Evolutionary conservation across 495 filamentous ascomycete species (phyloP).

Genomic region (Umbilicaria muhlenbergii): DNA sequence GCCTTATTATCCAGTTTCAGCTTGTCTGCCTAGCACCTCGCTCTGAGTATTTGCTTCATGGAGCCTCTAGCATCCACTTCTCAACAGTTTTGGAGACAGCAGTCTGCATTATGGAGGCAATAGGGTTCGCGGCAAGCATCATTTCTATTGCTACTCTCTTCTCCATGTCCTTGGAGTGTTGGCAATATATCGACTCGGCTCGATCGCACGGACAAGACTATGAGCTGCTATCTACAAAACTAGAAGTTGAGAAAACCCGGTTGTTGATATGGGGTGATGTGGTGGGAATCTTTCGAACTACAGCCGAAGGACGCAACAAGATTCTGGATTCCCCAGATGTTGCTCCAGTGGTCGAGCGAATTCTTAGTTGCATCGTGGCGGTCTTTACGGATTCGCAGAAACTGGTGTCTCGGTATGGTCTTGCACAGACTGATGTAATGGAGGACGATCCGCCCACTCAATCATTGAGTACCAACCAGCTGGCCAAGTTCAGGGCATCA

Average conservation of each 20-base stretch:
- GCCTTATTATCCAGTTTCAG: too few species aligned
- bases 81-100: too few species aligned
- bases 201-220: slow-evolving; percentile 6
- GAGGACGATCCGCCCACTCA: too few species aligned
- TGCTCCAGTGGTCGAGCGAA: background rate
- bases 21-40: too few species aligned
- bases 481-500: too few species aligned
- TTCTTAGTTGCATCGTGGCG: background rate
- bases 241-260: slow-evolving; percentile 8
- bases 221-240: slow-evolving; percentile 7
- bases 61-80: too few species aligned
- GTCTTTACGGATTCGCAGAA: background rate
- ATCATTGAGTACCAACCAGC: too few species aligned
- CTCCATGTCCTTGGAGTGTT: slow-evolving; percentile 9
- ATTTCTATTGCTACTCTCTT: slow-evolving; percentile 6
- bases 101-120: too few species aligned
- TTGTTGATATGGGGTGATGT: slow-evolving; percentile 11
- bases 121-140: too few species aligned
- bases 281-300: slow-evolving; percentile 1
- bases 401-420: background rate
- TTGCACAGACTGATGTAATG: background rate
- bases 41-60: too few species aligned
- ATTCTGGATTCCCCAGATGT: background rate
- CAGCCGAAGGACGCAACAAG: background rate
- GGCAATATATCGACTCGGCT: slow-evolving; percentile 6